phyloP scores from a whole-genome alignment of 768 basidiomycete genomes.

The Tephrocybe rancida region DNA sequence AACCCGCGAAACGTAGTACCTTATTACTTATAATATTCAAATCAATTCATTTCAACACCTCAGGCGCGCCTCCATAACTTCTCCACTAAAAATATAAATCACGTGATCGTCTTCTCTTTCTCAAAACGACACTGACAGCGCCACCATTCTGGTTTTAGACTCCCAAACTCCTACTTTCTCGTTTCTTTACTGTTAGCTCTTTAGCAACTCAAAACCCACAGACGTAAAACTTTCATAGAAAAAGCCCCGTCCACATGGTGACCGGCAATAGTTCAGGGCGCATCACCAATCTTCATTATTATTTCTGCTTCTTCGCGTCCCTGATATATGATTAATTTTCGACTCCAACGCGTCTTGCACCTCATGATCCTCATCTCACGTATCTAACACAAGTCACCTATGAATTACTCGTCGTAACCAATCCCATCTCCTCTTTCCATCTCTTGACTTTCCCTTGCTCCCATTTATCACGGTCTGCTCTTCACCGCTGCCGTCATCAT shows the following conservation, averaged over 20 bases:
- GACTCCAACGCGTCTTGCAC: not conserved
- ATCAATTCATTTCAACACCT: not conserved
- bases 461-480: not conserved
- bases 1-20: not conserved
- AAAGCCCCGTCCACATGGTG: not conserved
- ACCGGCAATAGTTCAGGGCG: conserved; percentile 9
- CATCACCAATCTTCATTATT: not conserved
- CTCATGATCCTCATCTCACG: not conserved
- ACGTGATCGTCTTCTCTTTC: conserved; percentile 8
- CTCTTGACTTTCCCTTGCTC: conserved; percentile 9
- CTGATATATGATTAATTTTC: conserved; percentile 9
- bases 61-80: not conserved
- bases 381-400: not conserved
- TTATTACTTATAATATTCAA: not conserved
- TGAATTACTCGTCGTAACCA: conserved; percentile 28
- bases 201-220: not conserved
- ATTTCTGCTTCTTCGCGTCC: not conserved
- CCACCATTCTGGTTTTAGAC: not conserved
- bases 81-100: not conserved
- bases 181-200: no score
- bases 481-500: not conserved
- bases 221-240: not conserved
- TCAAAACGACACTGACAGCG: not conserved
- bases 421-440: conserved; percentile 21
- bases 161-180: no score